Base-by-base conservation (phyloP, 2,329 filamentous ascomycete species). In the Diaporthe vexans region DNA sequence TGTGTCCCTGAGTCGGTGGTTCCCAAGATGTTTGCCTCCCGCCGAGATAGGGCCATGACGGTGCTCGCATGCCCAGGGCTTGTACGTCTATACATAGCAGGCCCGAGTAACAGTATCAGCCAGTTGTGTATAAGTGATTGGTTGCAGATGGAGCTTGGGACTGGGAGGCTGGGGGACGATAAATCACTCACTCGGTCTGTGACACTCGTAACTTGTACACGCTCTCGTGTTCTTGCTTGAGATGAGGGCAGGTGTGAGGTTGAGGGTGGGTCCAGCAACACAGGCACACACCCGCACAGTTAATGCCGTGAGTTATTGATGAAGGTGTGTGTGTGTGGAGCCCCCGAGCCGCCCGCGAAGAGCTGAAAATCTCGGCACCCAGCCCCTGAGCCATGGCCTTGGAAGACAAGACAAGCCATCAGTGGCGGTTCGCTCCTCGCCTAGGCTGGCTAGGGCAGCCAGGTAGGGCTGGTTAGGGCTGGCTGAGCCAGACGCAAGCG, bases 371-470 rank as follows among this genome's bases (percentile, higher is more conserved):
- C 61, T 67, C 29, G 61, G 61, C 61, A 67, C 21, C 29, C 46
- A 65, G 61, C 61, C 61, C 61, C 61, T 67, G 61, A 67, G 61
- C 61, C 61, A 67, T 21, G 8, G 61, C 61, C 61, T 65, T 65
- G 19, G 26, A 35, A 35, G 43, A 10, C 40, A 11, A 65, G 61
- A 51, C 61, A 65, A 29, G 43, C 24, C 61, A 37, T 13, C 61
- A 52, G 61, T 67, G 29, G 61, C 61, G 46, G 29, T 48, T 21
- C 19, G n/a, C 43, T 35, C 8, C 61, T 24, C 11, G 26, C 61
- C 61, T 35, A 51, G 61, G 61, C 43, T n/a, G 43, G 61, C n/a
- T 65, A 65, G 59, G 29, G 6, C 9, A 19, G 54, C 8, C 19
- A 35, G 54, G 40, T 65, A 65, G 61, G 61, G 61, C 61, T 51